Base-by-base conservation (phyloP, 306 rosid species). In the barrel medic (Medicago truncatula) region DNA sequence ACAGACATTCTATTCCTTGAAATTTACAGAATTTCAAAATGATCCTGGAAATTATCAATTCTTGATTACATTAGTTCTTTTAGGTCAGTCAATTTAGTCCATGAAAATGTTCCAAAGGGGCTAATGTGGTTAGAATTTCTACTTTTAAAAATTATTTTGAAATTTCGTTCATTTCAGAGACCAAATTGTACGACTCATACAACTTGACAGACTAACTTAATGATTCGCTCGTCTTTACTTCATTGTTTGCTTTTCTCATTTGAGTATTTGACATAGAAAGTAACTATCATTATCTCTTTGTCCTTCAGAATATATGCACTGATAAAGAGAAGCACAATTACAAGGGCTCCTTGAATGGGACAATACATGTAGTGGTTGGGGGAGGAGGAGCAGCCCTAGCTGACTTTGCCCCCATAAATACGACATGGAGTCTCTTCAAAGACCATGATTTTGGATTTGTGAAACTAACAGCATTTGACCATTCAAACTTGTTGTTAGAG, bases 361-460 rank as follows among this genome's bases (percentile, higher is more conserved):
- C 98, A 64, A 95, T 95, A 76, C 98, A 95, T 71, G 89, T 85
- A 25, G 98, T 90, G 67, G 97, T 88, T 11, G 96, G 98, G 1
- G 97, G 98, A 56, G 98, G 91, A 78, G 98, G 97, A 67, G 95
- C 98, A 44, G 69, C 96, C 47, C 92, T 95, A 59, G 82, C 91
- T 28, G 54, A 80, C 12, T 95, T 95, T 83, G 83, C 92, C 8
- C 74, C 91, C 14, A 76, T 90, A 60, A 73, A 87, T 84, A 92
- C 97, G 7, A 80, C 14, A 59, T 95, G 98, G 98, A 95, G 97
- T 71, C 74, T 95, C 63, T 80, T 82, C 41, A 92, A 86, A 81
- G 97, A 92, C 77, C 69, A 76, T 49, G 98, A 95, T 70, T 95
- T 73, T 57, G 98, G 98, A 67, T 95, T 88, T 69, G 92, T 87